Percentiles rank a stretch among this genome's conserved stretches.
Conservation (phyloP, 352 stramenopile genomes). For the Globisporangium nunn region DNA sequence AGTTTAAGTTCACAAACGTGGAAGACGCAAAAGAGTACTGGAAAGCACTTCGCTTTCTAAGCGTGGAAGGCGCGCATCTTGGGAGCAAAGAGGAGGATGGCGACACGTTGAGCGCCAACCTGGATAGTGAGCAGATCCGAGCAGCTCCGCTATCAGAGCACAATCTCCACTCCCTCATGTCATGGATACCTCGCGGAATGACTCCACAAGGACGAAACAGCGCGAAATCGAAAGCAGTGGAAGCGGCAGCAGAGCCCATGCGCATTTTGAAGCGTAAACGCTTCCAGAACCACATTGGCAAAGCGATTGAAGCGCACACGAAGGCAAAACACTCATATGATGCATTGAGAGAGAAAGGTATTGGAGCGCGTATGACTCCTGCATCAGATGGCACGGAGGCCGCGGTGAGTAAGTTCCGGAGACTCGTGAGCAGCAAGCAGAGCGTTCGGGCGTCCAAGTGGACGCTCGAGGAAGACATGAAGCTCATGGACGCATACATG, state of each 20-base stretch:
- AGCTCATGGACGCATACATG: constrained; percentile 66
- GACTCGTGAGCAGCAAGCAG: constrained; percentile 42
- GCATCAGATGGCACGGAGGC: constrained; percentile 24
- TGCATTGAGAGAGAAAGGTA: not conserved
- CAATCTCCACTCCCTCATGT: constrained; percentile 59
- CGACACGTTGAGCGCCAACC: constrained; percentile 38
- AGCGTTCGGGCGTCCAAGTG: constrained; percentile 51
- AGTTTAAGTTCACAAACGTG: constrained; percentile 31
- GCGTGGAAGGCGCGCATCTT: constrained; percentile 51
- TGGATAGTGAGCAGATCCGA: constrained; percentile 49
- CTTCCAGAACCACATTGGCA: constrained; percentile 20
- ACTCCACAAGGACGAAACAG: constrained; percentile 30
- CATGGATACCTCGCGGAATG: constrained; percentile 57
- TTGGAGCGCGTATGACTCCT: constrained; percentile 17
- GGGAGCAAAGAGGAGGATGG: constrained; percentile 25
- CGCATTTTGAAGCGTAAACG: constrained; percentile 51
- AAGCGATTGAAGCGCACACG: constrained; percentile 11
- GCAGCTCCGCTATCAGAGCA: constrained; percentile 51
- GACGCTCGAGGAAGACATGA: constrained; percentile 54
- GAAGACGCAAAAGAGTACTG: constrained; percentile 61
- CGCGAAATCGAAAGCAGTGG: constrained; percentile 48
- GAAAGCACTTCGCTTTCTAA: constrained; percentile 67
- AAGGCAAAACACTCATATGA: constrained; percentile 10
- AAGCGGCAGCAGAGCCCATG: constrained; percentile 27
- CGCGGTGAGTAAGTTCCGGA: constrained; percentile 35